Percentiles rank a stretch among this genome's conserved stretches.
Conservation (phyloP, 169 alveolate genomes). For the Cryptosporidium muris region DNA sequence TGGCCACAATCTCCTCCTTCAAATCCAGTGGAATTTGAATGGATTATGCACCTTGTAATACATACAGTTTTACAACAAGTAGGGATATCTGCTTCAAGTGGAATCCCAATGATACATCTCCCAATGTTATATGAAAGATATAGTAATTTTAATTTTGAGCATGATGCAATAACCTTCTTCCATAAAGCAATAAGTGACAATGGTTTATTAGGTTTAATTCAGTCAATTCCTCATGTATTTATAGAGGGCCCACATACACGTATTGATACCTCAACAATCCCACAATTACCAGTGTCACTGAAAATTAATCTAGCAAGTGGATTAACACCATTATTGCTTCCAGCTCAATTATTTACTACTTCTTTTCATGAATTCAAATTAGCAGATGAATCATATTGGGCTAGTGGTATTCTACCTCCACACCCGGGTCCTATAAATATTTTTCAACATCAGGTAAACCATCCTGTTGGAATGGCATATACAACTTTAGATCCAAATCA, state of each 20-base stretch:
- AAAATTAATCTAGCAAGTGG: constrained; percentile 46
- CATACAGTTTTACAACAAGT: constrained; percentile 46
- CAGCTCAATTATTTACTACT: constrained; percentile 50
- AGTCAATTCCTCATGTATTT: constrained; percentile 66
- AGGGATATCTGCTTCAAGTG: constrained; percentile 50
- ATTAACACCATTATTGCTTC: constrained; percentile 64
- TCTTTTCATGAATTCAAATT: constrained; percentile 52
- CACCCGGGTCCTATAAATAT: background rate
- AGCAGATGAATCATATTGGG: constrained; percentile 68
- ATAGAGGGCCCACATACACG: constrained; percentile 68
- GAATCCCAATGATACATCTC: constrained; percentile 65
- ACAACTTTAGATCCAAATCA: background rate
- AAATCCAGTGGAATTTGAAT: constrained; percentile 56
- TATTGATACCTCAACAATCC: constrained; percentile 35
- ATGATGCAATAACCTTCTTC: constrained; percentile 63
- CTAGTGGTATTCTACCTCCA: constrained; percentile 60
- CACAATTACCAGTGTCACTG: constrained; percentile 33
- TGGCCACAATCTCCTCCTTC: constrained; percentile 71
- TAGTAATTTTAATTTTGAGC: constrained; percentile 59
- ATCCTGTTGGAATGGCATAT: background rate
- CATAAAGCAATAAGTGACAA: constrained; percentile 36
- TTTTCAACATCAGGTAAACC: background rate
- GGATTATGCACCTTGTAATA: constrained; percentile 54
- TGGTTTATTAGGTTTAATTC: constrained; percentile 56
- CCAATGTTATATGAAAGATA: constrained; percentile 56